Percentiles rank a stretch among this genome's conserved stretches.
phyloP scores from a whole-genome alignment of 345 rosid genomes.

The Eucalyptus virginea region DNA sequence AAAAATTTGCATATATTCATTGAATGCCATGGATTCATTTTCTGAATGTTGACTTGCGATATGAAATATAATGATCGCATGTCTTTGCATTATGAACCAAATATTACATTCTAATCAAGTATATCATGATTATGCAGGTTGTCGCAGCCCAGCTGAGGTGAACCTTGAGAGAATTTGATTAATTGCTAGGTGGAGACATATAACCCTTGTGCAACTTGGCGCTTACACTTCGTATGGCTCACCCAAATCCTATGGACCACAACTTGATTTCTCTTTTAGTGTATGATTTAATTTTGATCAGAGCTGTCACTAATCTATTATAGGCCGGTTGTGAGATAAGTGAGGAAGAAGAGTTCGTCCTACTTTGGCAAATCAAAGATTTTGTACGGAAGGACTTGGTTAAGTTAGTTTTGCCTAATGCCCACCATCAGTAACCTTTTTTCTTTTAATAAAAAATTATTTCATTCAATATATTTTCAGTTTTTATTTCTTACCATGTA shows the following conservation, averaged over 20 bases:
- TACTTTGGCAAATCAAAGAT: neutral
- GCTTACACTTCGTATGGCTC: neutral
- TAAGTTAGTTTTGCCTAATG: neutral
- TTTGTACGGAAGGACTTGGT: no score
- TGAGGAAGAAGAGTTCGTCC: neutral
- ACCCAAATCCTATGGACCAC: neutral
- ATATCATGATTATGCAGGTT: neutral
- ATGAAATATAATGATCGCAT: neutral
- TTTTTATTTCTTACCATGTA: neutral
- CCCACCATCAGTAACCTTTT: neutral
- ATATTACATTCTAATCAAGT: no score
- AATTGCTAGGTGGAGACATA: neutral
- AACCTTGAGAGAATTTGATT: neutral
- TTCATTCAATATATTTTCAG: neutral
- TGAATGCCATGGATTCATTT: neutral
- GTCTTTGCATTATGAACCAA: neutral
- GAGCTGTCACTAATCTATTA: neutral
- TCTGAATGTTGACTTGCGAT: neutral
- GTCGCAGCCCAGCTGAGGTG: neutral
- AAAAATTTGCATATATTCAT: no score
- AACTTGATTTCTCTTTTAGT: neutral
- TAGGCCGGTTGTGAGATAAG: neutral
- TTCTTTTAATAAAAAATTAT: no score
- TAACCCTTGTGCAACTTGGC: neutral
- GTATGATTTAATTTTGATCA: no score